A percentile compares a stretch with the other conserved stretches of the same genome.
Conservation (phyloP, 257 asterid genomes). For the Plantago ovata region DNA sequence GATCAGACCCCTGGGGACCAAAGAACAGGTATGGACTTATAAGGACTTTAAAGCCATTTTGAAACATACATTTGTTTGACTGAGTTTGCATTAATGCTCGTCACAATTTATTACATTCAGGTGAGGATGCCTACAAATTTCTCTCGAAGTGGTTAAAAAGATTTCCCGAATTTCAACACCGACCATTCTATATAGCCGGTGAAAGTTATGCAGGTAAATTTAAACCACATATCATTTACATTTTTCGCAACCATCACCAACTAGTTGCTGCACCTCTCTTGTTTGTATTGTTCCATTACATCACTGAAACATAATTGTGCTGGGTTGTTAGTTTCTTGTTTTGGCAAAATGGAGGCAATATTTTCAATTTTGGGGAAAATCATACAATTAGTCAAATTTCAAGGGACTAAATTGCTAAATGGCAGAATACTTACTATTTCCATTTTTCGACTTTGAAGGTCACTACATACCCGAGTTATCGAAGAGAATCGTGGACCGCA, state of each 20-base stretch:
- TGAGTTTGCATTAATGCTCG: neutral
- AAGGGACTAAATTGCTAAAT: too few species aligned
- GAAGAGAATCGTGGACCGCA: slow-evolving; percentile 35
- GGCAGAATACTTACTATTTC: too few species aligned
- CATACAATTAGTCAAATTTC: too few species aligned
- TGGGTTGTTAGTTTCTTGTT: too few species aligned
- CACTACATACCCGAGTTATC: slow-evolving; percentile 64
- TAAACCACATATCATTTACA: neutral
- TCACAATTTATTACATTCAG: slow-evolving; percentile 23
- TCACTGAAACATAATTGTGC: neutral
- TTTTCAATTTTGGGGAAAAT: too few species aligned
- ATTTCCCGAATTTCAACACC: slow-evolving; percentile 51
- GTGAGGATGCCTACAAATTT: slow-evolving; percentile 48
- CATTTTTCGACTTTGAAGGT: slow-evolving; percentile 26
- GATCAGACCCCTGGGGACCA: slow-evolving; percentile 40
- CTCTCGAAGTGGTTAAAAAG: slow-evolving; percentile 49
- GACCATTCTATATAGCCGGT: slow-evolving; percentile 56
- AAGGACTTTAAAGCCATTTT: neutral
- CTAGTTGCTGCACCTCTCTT: too few species aligned
- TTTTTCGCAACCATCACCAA: too few species aligned
- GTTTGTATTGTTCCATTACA: slow-evolving; percentile 7
- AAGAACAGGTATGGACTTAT: slow-evolving; percentile 39
- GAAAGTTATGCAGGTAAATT: slow-evolving; percentile 68
- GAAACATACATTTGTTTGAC: neutral
- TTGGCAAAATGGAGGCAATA: neutral